Conservation (phyloP, 257 asterid genomes). For the Henckelia pumila region DNA sequence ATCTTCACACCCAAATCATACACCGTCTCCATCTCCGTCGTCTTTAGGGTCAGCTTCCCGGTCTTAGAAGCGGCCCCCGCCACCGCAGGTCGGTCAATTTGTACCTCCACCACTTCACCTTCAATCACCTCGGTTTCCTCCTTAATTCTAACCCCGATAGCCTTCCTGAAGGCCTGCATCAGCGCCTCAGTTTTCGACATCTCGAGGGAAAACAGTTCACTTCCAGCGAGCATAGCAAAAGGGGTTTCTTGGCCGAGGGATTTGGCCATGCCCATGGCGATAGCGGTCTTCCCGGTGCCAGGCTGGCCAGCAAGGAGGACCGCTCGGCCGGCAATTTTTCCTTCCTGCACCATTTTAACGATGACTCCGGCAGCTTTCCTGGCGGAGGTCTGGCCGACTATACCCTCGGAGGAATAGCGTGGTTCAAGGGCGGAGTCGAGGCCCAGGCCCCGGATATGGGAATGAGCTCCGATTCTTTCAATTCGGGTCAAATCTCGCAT, state of each 20-base stretch:
- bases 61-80: conserved; percentile 80
- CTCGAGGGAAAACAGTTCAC: conserved; percentile 85
- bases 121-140: conserved; percentile 90
- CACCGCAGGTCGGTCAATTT: conserved; percentile 76
- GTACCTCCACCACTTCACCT: conserved; percentile 87
- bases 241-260: conserved; percentile 89
- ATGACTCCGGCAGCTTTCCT: conserved; percentile 83
- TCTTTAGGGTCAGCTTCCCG: conserved; percentile 74
- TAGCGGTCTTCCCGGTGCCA: conserved; percentile 82
- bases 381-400: conserved; percentile 84
- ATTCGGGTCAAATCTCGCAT: conserved; percentile 80
- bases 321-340: conserved; percentile 77
- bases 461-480: conserved; percentile 83
- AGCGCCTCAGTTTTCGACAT: conserved; percentile 91
- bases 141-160: conserved; percentile 79
- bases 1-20: conserved; percentile 85
- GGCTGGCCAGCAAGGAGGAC: conserved; percentile 86
- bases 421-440: conserved; percentile 83
- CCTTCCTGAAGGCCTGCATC: conserved; percentile 86
- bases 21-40: conserved; percentile 90
- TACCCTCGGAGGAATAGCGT: conserved; percentile 70
- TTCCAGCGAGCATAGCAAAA: conserved; percentile 85
- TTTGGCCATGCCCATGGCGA: conserved; percentile 93
- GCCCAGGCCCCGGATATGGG: conserved; percentile 83
- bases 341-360: conserved; percentile 77